These are phyloP conservation scores for Fusarium concolor DNA, from an alignment of 2,329 filamentous ascomycete species.

Conservation along the genomic window DNA sequence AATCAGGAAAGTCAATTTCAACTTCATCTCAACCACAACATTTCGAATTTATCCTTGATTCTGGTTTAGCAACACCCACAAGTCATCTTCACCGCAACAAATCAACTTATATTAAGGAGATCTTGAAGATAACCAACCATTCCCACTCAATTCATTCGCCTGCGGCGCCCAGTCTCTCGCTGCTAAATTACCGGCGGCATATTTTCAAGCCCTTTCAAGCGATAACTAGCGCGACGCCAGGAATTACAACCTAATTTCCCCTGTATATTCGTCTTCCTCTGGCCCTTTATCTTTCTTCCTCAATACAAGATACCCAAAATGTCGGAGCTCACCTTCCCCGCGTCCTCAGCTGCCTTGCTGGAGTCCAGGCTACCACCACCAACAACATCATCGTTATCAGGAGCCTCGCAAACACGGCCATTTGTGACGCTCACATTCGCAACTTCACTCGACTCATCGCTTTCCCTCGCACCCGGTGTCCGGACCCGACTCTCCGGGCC, in stretches of 20 bases:
- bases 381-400: neutral
- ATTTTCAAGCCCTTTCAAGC: constrained; percentile 12
- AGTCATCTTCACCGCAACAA: too few relatives aligned
- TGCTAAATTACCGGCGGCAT: constrained; percentile 31
- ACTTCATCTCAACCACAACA: constrained; percentile 18
- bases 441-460: constrained; percentile 84
- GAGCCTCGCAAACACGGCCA: constrained; percentile 44
- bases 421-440: constrained; percentile 90
- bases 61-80: neutral
- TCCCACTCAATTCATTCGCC: constrained; percentile 4
- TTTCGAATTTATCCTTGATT: neutral
- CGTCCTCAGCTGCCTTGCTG: constrained; percentile 48
- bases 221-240: constrained; percentile 3
- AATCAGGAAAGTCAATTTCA: constrained; percentile 33
- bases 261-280: neutral
- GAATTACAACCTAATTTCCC: neutral
- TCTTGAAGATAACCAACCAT: neutral
- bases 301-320: constrained; percentile 36
- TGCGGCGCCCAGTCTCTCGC: constrained; percentile 2
- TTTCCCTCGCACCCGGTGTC: constrained; percentile 81
- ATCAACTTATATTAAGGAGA: neutral
- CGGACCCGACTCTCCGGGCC: constrained; percentile 86
- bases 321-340: constrained; percentile 52
- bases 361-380: constrained; percentile 53
- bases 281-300: neutral